Conservation (phyloP, 495 filamentous ascomycete species). For the Neurospora sp. region DNA sequence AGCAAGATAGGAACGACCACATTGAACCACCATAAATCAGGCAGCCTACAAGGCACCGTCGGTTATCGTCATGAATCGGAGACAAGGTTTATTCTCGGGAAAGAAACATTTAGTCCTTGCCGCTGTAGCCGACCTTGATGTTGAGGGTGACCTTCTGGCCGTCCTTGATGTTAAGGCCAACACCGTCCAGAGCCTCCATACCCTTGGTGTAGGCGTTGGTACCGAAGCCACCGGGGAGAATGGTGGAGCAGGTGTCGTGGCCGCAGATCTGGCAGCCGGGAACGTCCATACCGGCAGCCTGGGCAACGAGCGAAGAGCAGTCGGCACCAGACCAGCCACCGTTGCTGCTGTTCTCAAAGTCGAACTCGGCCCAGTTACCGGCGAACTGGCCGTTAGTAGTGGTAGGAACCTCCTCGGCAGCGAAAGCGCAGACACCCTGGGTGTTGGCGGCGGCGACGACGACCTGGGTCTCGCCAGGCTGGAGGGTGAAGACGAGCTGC, state of each 20-base stretch:
- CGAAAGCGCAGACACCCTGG: constrained; percentile 25
- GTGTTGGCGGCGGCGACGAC: constrained; percentile 24
- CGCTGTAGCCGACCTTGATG: constrained; percentile 18
- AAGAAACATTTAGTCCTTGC: background rate
- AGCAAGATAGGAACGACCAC: background rate
- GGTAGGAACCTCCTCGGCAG: constrained; percentile 11
- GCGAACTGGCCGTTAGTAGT: constrained; percentile 21
- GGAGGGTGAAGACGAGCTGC: constrained; percentile 21
- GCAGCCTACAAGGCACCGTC: constrained; percentile 11
- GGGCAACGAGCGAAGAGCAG: constrained; percentile 26
- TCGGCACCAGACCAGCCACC: constrained; percentile 29
- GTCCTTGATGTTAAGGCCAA: constrained; percentile 24
- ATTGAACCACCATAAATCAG: background rate
- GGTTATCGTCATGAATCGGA: constrained; percentile 6
- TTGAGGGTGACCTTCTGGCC: constrained; percentile 7
- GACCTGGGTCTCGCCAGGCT: constrained; percentile 25
- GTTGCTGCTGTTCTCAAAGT: constrained; percentile 26
- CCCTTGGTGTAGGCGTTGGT: constrained; percentile 28
- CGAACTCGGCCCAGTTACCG: constrained; percentile 28
- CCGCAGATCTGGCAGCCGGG: constrained; percentile 26
- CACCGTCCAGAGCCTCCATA: constrained; percentile 24
- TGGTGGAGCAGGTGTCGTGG: constrained; percentile 22
- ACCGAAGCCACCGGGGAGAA: constrained; percentile 21
- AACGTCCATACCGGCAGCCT: constrained; percentile 19
- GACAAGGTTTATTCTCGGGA: background rate